phyloP scores from a whole-genome alignment of 257 asterid species.

The Salvia hispanica region DNA sequence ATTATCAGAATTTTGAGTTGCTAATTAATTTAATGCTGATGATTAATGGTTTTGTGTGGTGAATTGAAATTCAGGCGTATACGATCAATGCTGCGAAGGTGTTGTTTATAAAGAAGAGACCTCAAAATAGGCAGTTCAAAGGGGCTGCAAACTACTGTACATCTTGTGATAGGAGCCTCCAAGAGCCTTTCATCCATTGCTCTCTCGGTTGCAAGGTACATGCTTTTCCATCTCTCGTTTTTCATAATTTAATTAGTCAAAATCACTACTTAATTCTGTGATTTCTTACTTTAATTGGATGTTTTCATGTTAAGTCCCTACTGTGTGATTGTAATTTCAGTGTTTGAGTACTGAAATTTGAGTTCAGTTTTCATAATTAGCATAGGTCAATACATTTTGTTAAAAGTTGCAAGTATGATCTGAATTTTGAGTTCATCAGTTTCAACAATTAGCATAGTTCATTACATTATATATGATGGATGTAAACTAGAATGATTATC shows the following conservation, averaged over 20 bases:
- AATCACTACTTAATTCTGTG: not conserved
- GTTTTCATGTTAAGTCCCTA: conserved; percentile 1
- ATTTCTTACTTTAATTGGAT: conserved; percentile 13
- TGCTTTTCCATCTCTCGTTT: not conserved
- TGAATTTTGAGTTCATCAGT: conserved; percentile 22
- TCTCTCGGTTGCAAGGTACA: conserved; percentile 95
- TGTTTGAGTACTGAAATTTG: conserved; percentile 9
- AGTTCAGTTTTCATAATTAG: not conserved
- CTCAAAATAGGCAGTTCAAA: conserved; percentile 91
- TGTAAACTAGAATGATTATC: too few relatives aligned
- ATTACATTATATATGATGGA: not conserved
- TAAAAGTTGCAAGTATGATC: not conserved
- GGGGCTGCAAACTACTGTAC: conserved; percentile 93
- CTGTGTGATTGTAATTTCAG: not conserved
- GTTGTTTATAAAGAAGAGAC: conserved; percentile 86
- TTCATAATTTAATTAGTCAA: not conserved
- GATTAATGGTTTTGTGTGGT: too few relatives aligned
- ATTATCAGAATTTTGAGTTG: too few relatives aligned
- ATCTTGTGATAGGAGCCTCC: conserved; percentile 89
- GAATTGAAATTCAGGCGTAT: conserved; percentile 48
- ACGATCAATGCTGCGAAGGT: conserved; percentile 91
- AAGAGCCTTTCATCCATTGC: conserved; percentile 89
- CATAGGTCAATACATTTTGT: not conserved
- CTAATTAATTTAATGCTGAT: too few relatives aligned
- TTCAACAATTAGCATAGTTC: not conserved